Evolutionary conservation across 208 protist genomes (phyloP), one percentile per base, ranked within the genome.

Genomic region (Crithidia expoeki): DNA sequence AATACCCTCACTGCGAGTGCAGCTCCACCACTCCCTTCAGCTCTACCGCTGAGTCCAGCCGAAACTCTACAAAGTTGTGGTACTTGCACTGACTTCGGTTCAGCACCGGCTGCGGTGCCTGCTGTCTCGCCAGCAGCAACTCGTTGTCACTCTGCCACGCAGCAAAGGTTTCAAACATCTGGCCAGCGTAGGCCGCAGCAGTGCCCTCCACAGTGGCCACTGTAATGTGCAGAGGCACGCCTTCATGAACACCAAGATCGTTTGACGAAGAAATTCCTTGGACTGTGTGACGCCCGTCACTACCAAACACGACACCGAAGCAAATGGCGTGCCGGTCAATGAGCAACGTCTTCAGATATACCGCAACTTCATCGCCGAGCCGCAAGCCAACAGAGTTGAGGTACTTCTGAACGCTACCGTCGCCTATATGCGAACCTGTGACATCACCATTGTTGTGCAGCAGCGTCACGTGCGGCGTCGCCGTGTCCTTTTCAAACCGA

Each of bases 51-150:
- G 38, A 53, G 25, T 10, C 36, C n/a, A 85, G 57, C 27, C 34
- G 36, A 33, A 52, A 67, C 25, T 83, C 76, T 17, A 87, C 58
- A 68, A 94, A 96, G 74, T 96, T 96, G 72, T 87, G 81, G 66
- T 86, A 96, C 66, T 96, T 96, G n/a, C 78, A 44, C 14, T 82
- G 73, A 74, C 92, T 96, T n/a, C 89, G 82, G 38, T 74, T 84
- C 11, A 86, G 86, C 21, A 28, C 19, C 23, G 19, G 40, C 30
- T 46, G 17, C 42, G 70, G 27, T n/a, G 49, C 59, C 6, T 38
- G 58, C 52, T 67, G 66, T 32, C 51, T 42, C 27, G 27, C 44
- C 33, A 66, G 46, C 25, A 96, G 74, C 17, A 68, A 63, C 17
- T 61, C 72, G 57, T 96, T 92, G 49, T 86, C 70, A 1, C 23